Conservation (phyloP, 192 early-diverging fungal genomes). For the Coemansia sp. region DNA sequence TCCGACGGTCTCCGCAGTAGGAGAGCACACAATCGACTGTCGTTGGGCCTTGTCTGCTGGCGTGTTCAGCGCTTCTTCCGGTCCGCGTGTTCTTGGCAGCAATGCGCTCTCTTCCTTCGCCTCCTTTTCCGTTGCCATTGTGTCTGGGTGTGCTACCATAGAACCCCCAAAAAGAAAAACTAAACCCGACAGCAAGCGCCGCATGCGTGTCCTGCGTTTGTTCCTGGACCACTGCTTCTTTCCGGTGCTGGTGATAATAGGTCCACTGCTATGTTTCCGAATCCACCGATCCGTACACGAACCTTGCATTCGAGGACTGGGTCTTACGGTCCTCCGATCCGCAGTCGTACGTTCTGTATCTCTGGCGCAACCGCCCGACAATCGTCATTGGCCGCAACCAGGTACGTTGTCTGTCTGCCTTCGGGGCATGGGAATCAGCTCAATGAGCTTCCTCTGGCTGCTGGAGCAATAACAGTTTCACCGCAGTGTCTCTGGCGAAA, state of each 20-base stretch:
- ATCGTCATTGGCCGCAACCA: conserved; percentile 97
- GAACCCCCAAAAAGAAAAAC: neutral
- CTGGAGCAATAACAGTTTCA: too few relatives aligned
- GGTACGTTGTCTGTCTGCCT: conserved; percentile 26
- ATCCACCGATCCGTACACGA: conserved; percentile 47
- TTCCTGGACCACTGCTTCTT: neutral
- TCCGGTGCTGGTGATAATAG: conserved; percentile 8
- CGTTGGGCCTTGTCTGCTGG: too few relatives aligned
- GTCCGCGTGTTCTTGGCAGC: too few relatives aligned
- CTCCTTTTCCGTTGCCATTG: neutral
- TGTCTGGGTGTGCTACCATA: neutral
- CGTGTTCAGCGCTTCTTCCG: neutral
- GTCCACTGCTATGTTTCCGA: conserved; percentile 41
- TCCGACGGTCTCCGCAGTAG: conserved; percentile 2
- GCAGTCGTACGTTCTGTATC: conserved; percentile 67
- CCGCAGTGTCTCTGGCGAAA: too few relatives aligned
- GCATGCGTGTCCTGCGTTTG: neutral
- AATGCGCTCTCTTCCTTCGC: neutral
- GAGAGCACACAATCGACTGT: neutral
- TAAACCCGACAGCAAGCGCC: neutral
- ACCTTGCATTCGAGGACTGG: conserved; percentile 58
- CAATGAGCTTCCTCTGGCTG: neutral
- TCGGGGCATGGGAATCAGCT: neutral
- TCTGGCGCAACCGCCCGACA: conserved; percentile 86
- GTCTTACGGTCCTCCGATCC: conserved; percentile 75